Percentiles rank a stretch among this genome's conserved stretches.
phyloP scores from a whole-genome alignment of 2,329 filamentous ascomycete species.

The Sclerotinia minor region DNA sequence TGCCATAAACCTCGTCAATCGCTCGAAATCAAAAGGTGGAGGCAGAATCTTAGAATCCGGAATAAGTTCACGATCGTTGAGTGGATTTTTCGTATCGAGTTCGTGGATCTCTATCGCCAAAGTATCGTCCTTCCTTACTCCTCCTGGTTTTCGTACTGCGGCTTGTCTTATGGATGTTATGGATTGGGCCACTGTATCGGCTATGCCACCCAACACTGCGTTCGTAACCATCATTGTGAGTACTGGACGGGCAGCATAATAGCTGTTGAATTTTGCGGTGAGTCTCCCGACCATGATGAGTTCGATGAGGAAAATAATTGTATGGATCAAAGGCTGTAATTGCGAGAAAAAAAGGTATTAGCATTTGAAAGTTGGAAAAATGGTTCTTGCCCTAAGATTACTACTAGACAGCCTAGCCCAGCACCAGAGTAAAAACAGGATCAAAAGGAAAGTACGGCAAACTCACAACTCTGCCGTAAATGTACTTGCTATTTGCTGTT shows the following conservation, averaged over 20 bases:
- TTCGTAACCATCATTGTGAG: slow-evolving; percentile 99
- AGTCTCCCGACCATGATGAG: slow-evolving; percentile 83
- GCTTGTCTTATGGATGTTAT: slow-evolving; percentile 79
- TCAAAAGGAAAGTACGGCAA: slow-evolving; percentile 12
- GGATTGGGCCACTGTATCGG: slow-evolving; percentile 92
- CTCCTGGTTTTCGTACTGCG: slow-evolving; percentile 62
- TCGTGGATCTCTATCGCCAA: slow-evolving; percentile 88
- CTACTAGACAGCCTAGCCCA: background rate
- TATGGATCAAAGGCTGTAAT: slow-evolving; percentile 79
- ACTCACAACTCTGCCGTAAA: slow-evolving; percentile 73
- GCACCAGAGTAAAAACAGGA: background rate
- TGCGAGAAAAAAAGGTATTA: slow-evolving; percentile 25
- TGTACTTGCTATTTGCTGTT: slow-evolving; percentile 68
- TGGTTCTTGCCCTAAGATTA: background rate
- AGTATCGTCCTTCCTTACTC: slow-evolving; percentile 61
- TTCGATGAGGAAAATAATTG: slow-evolving; percentile 81
- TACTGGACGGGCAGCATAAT: slow-evolving; percentile 92
- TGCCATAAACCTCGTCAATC: slow-evolving; percentile 91
- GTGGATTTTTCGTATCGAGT: slow-evolving; percentile 76
- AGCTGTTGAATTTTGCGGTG: slow-evolving; percentile 84
- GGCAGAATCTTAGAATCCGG: slow-evolving; percentile 64
- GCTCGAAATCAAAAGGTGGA: slow-evolving; percentile 92
- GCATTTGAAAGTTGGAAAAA: slow-evolving; percentile 4
- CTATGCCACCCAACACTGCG: slow-evolving; percentile 89
- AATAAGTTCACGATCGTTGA: slow-evolving; percentile 64